phyloP scores from a whole-genome alignment of 768 basidiomycete species.

The Lactarius sanguifluus region DNA sequence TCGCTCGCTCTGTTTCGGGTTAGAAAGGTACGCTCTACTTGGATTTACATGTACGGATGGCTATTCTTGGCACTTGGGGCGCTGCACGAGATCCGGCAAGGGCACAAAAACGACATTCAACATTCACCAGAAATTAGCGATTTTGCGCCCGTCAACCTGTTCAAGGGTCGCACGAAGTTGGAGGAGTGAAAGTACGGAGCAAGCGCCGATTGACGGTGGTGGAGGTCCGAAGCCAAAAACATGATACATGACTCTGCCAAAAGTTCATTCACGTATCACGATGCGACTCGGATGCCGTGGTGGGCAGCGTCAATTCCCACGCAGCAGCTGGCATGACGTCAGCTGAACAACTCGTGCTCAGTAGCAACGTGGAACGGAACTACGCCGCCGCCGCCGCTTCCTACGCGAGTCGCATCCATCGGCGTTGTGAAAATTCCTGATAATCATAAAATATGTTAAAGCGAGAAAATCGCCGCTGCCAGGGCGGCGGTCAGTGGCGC shows the following conservation, averaged over 20 bases:
- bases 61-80: neutral
- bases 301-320: neutral
- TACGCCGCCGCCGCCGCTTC: neutral
- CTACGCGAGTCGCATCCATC: conserved; percentile 5
- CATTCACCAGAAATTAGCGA: neutral
- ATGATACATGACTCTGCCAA: neutral
- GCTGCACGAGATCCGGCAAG: neutral
- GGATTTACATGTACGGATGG: neutral
- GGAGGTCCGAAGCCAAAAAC: neutral
- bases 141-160: neutral
- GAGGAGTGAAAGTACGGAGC: neutral
- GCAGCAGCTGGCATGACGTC: neutral
- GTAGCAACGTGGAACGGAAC: neutral
- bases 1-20: neutral
- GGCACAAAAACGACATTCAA: neutral
- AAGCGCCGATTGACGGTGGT: neutral
- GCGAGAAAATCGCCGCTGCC: neutral
- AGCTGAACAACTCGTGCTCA: conserved; percentile 5
- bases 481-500: neutral
- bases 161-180: neutral
- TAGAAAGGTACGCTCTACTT: neutral
- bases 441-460: conserved; percentile 7
- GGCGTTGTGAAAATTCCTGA: conserved; percentile 3
- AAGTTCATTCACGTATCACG: neutral
- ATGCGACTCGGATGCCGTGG: neutral